Conservation (phyloP, 2,329 filamentous ascomycete genomes). For the Colletotrichum spaethianum region DNA sequence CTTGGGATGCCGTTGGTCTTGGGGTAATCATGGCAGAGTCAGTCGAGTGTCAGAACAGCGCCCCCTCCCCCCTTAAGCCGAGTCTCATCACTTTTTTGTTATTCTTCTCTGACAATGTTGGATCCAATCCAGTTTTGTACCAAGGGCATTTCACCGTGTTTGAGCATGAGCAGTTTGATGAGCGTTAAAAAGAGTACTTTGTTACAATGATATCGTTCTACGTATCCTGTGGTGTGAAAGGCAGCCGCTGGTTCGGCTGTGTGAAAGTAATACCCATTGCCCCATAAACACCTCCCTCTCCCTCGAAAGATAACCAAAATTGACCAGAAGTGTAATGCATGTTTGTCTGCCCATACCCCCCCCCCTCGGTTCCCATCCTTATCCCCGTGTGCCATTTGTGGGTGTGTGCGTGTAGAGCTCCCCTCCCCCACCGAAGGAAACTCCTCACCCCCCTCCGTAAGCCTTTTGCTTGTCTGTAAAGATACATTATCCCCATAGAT, state of each 20-base stretch:
- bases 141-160: neutral
- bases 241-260: constrained; percentile 30
- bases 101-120: neutral
- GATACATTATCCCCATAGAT: constrained; percentile 18
- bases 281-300: constrained; percentile 10
- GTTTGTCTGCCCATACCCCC: constrained; percentile 8
- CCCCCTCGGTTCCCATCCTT: neutral
- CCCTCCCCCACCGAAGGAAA: neutral
- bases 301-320: neutral
- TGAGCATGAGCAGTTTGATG: neutral
- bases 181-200: neutral
- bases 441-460: no score
- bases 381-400: neutral
- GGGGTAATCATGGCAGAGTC: neutral
- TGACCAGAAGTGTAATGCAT: constrained; percentile 12
- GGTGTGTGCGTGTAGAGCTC: neutral
- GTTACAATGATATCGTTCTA: constrained; percentile 40
- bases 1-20: neutral
- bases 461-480: neutral
- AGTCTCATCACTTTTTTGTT: neutral
- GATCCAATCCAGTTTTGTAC: neutral
- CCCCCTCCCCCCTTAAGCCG: neutral
- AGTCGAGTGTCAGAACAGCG: neutral
- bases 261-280: neutral
- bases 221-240: constrained; percentile 27